Evolutionary conservation across 202 grass and related monocot species (phyloP).

Genomic region (Zizania palustris): DNA sequence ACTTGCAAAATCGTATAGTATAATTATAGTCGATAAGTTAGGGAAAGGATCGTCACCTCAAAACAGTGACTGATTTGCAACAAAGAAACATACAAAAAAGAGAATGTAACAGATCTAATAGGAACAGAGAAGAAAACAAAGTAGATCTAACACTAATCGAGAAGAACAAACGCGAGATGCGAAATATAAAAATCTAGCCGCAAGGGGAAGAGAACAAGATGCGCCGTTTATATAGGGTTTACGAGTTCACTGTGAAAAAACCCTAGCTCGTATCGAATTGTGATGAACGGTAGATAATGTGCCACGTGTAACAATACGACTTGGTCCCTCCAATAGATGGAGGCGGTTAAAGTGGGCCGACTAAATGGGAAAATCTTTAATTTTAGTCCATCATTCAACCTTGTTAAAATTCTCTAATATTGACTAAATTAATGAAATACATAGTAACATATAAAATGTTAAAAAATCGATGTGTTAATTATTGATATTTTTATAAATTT

Average conservation of each 20-base stretch:
- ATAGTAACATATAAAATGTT: too few relatives aligned
- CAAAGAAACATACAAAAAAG: neutral
- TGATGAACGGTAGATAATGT: neutral
- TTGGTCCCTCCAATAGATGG: too few relatives aligned
- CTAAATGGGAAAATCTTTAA: neutral
- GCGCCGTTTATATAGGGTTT: neutral
- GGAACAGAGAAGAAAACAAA: neutral
- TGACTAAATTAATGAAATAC: too few relatives aligned
- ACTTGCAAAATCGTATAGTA: conserved; percentile 43
- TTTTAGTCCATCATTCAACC: neutral
- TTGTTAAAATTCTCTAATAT: too few relatives aligned
- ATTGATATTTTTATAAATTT: too few relatives aligned
- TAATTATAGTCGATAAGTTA: conserved; percentile 54
- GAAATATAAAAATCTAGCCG: neutral
- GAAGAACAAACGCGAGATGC: neutral
- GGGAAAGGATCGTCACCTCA: conserved; percentile 59
- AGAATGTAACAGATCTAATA: neutral
- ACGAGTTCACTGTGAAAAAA: neutral
- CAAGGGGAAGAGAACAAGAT: neutral
- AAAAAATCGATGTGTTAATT: too few relatives aligned
- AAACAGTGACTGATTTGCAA: neutral
- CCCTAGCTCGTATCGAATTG: conserved; percentile 27
- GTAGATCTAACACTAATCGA: neutral
- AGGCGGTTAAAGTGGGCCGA: neutral
- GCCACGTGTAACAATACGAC: conserved; percentile 3